phyloP scores from a whole-genome alignment of 495 filamentous ascomycete genomes.

The Poronia punctata region DNA sequence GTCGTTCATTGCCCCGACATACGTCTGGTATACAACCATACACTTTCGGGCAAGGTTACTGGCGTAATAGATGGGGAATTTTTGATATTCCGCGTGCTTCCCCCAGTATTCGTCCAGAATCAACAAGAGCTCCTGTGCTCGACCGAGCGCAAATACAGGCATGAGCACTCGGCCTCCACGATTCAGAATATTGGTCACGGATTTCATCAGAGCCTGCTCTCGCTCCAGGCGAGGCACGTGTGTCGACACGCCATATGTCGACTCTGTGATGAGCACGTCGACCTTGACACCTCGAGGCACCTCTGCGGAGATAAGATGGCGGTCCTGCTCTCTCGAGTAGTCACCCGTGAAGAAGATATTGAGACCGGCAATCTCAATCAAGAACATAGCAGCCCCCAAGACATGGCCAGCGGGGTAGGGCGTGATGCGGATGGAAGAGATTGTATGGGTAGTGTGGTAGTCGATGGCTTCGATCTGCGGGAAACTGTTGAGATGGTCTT shows the following conservation, averaged over 20 bases:
- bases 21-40: conserved; percentile 98
- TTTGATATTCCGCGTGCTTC: conserved; percentile 76
- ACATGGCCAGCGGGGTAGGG: conserved; percentile 96
- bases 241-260: conserved; percentile 88
- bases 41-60: conserved; percentile 89
- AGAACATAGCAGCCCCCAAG: conserved; percentile 96
- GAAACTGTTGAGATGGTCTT: conserved; percentile 88
- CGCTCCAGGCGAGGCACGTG: conserved; percentile 84
- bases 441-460: conserved; percentile 95
- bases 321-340: conserved; percentile 88
- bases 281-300: conserved; percentile 80
- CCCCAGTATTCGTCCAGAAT: conserved; percentile 98
- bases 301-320: conserved; percentile 87
- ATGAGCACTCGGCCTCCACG: conserved; percentile 88
- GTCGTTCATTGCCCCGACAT: conserved; percentile 96
- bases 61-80: conserved; percentile 93
- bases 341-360: conserved; percentile 97
- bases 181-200: conserved; percentile 80
- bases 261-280: conserved; percentile 94
- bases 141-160: conserved; percentile 90
- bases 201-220: conserved; percentile 89
- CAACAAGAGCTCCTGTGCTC: conserved; percentile 86
- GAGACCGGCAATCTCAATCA: conserved; percentile 90
- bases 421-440: conserved; percentile 91
- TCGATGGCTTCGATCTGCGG: conserved; percentile 93